Base-by-base conservation (phyloP, 2,329 filamentous ascomycete genomes). In the Calonectria naviculata region DNA sequence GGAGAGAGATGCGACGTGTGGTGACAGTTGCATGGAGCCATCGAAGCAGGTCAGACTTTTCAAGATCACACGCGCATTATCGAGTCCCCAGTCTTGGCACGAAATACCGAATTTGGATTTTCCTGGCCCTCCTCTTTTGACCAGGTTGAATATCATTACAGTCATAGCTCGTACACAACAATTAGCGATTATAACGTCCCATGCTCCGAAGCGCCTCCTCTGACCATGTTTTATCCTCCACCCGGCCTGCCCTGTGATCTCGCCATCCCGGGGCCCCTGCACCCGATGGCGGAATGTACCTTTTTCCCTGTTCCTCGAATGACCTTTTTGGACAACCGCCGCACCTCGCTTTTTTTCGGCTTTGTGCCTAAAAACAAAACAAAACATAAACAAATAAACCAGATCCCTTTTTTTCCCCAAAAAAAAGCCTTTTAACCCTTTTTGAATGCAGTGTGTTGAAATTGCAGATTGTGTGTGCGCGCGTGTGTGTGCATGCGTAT, bases 121-220 rank as follows among this genome's bases (percentile, higher is more conserved):
- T 52, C 17, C 56, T 61, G 36, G 56, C 29, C 36, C 36, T 19
- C 13, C 47, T 61, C 28, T 61, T 44, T 21, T 36, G 24, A 38
- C 52, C 34, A 21, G 47, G 24, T 38, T 58, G 8, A 52, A 65
- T 65, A 58, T 69, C 60, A 61, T 70, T 62, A 54, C 62, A 60
- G 52, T 70, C 62, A 56, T 66, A 38, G 44, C 62, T 70, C 67
- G 62, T 65, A 62, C 67, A 65, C 34, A 34, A 63, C 67, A 68
- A 64, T 68, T 68, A 68, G 26, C 26, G 65, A 67, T 67, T 67
- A 67, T 61, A 61, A 29, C 56, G 34, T 56, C 26, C 49, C 49
- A 47, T 65, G 42, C 15, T 61, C 61, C 52, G 26, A 52, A 65
- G 58, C 36, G 49, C 60, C 38, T 36, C 52, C 52, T 61, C 61